Conservation (phyloP, 2,329 filamentous ascomycete genomes). For the Neurospora sp. region DNA sequence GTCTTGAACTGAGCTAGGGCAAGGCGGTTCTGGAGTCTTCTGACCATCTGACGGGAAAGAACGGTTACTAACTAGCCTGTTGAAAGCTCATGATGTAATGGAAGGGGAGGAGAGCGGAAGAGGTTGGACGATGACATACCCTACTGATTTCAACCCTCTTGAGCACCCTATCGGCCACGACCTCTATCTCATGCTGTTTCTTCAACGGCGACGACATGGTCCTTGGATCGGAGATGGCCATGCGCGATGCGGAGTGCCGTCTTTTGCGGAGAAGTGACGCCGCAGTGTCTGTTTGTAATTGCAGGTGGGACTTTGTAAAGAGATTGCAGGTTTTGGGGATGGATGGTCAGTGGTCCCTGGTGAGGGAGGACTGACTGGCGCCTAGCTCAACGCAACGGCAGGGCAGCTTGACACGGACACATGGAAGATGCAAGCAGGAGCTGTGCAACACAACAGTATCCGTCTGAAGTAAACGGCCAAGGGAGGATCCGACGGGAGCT, state of each 20-base stretch:
- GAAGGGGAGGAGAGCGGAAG: neutral
- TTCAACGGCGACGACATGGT: conserved; percentile 53
- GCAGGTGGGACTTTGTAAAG: conserved; percentile 10
- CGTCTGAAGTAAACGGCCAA: neutral
- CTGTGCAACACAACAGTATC: neutral
- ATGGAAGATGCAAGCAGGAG: neutral
- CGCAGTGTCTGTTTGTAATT: conserved; percentile 5
- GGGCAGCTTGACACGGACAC: neutral
- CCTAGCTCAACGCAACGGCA: neutral
- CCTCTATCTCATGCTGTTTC: conserved; percentile 45
- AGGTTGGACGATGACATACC: conserved; percentile 35
- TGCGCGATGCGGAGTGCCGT: conserved; percentile 1
- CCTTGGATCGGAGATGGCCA: conserved; percentile 15
- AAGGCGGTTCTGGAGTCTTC: conserved; percentile 84
- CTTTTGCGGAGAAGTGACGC: conserved; percentile 5
- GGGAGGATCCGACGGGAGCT: neutral
- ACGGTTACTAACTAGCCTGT: conserved; percentile 7
- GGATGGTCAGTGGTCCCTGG: conserved; percentile 1
- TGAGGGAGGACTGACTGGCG: neutral
- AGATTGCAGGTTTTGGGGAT: conserved; percentile 8
- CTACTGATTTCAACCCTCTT: conserved; percentile 68
- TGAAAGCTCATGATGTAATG: conserved; percentile 2
- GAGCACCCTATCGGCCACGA: conserved; percentile 58
- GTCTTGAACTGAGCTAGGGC: conserved; percentile 96
- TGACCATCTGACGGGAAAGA: conserved; percentile 61